Percentiles rank a stretch among this genome's conserved stretches.
phyloP scores from a whole-genome alignment of 108 stramenopile genomes.

The Cyclotella choctawhatcheeana region DNA sequence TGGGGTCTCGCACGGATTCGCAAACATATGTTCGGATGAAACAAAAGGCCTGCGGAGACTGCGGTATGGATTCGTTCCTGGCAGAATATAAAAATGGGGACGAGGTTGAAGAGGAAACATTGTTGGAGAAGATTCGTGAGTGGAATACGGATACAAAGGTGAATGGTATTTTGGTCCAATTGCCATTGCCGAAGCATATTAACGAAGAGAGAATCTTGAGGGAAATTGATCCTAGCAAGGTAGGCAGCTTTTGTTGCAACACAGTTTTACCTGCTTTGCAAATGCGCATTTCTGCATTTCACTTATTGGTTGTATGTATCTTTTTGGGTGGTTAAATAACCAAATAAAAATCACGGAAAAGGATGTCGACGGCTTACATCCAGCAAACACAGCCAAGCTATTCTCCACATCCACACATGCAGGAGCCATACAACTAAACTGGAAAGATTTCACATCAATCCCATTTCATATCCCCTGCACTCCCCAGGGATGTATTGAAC shows the following conservation, averaged over 20 bases:
- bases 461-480: constrained; percentile 88
- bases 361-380: constrained; percentile 98
- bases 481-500: constrained; percentile 94
- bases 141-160: constrained; percentile 84
- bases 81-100: constrained; percentile 74
- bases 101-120: constrained; percentile 79
- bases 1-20: constrained; percentile 90
- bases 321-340: background rate
- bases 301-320: too few species aligned
- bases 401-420: constrained; percentile 61
- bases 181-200: constrained; percentile 93
- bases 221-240: constrained; percentile 73
- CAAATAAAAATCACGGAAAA: background rate
- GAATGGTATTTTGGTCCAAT: constrained; percentile 97
- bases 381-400: constrained; percentile 87
- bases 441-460: constrained; percentile 58
- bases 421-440: constrained; percentile 53
- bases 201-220: constrained; percentile 81
- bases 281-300: background rate
- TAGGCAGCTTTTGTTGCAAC: too few species aligned
- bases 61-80: constrained; percentile 80
- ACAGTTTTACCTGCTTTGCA: background rate
- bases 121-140: constrained; percentile 71
- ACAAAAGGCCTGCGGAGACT: constrained; percentile 93
- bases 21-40: constrained; percentile 99